Evolutionary conservation across 768 basidiomycete species (phyloP).

Genomic region (Leccinum fibrillosum): DNA sequence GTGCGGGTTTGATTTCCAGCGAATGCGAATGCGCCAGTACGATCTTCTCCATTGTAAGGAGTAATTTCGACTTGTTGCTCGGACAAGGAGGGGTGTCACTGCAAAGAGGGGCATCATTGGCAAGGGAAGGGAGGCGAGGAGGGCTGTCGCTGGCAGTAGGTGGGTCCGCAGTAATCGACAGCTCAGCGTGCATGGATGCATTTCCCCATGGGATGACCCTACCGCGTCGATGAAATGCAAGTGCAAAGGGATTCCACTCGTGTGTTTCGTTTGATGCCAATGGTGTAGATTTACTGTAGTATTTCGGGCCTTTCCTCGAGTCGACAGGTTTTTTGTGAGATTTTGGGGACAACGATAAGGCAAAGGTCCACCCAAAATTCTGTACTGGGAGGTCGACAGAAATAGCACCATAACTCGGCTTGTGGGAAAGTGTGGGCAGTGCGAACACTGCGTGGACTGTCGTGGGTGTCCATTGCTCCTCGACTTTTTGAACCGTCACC

Average conservation of each 20-base stretch:
- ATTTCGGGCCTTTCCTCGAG: background rate
- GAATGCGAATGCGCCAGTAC: conserved; percentile 2
- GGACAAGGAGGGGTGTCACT: background rate
- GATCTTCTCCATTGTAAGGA: conserved; percentile 1
- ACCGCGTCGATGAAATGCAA: conserved; percentile 11
- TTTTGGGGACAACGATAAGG: conserved; percentile 5
- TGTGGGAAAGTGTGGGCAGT: background rate
- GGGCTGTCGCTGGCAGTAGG: background rate
- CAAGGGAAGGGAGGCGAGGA: no score
- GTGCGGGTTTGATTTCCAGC: background rate
- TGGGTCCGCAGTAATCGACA: conserved; percentile 1
- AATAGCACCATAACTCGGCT: background rate
- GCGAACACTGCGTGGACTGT: conserved; percentile 5
- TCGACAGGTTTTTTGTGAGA: no score
- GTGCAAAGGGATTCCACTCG: conserved; percentile 2
- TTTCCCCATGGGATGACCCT: conserved; percentile 6
- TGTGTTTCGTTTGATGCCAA: background rate
- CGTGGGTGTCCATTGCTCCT: conserved; percentile 17
- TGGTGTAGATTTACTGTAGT: background rate
- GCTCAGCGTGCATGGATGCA: conserved; percentile 14
- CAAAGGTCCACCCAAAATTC: conserved; percentile 16
- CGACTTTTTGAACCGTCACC: background rate
- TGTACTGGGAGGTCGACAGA: conserved; percentile 10
- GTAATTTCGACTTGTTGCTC: no score
- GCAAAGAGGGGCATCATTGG: no score